phyloP scores from a whole-genome alignment of 257 asterid genomes.

The Gentiana straminea region DNA sequence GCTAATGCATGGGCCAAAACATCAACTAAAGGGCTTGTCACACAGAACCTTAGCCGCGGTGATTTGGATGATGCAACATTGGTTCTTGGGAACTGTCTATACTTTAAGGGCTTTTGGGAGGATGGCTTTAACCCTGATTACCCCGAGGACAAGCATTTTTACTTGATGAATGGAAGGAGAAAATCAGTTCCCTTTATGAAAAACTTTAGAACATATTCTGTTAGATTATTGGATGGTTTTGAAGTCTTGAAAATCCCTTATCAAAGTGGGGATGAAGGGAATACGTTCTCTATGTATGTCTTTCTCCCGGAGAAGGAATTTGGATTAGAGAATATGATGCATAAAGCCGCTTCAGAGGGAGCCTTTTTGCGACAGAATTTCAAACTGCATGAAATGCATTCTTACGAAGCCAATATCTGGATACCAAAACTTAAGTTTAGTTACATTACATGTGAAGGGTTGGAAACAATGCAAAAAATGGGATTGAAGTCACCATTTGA shows the following conservation, averaged over 20 bases:
- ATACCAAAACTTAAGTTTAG: slow-evolving; percentile 19
- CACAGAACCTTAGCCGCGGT: not conserved
- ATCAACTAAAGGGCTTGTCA: slow-evolving; percentile 9
- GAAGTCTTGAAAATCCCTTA: slow-evolving; percentile 14
- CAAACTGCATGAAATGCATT: not conserved
- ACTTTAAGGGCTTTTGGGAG: slow-evolving; percentile 13
- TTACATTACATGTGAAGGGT: not conserved
- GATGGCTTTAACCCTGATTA: not conserved
- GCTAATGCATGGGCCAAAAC: slow-evolving; percentile 5
- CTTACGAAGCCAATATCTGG: not conserved
- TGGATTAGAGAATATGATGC: slow-evolving; percentile 7
- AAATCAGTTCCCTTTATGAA: slow-evolving; percentile 15
- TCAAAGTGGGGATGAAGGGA: not conserved
- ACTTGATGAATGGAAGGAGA: slow-evolving; percentile 10
- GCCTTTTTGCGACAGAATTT: slow-evolving; percentile 2
- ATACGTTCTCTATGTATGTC: not conserved
- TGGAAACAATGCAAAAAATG: not conserved
- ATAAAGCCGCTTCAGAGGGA: slow-evolving; percentile 1
- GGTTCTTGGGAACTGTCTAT: slow-evolving; percentile 10
- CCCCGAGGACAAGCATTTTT: slow-evolving; percentile 1
- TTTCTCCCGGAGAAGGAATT: slow-evolving; percentile 11
- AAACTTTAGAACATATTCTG: not conserved
- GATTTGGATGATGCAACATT: not conserved
- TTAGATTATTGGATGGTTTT: slow-evolving; percentile 9
- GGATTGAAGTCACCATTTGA: slow-evolving; percentile 5